phyloP scores from a whole-genome alignment of 2,329 filamentous ascomycete species.

The Cordyceps militaris region DNA sequence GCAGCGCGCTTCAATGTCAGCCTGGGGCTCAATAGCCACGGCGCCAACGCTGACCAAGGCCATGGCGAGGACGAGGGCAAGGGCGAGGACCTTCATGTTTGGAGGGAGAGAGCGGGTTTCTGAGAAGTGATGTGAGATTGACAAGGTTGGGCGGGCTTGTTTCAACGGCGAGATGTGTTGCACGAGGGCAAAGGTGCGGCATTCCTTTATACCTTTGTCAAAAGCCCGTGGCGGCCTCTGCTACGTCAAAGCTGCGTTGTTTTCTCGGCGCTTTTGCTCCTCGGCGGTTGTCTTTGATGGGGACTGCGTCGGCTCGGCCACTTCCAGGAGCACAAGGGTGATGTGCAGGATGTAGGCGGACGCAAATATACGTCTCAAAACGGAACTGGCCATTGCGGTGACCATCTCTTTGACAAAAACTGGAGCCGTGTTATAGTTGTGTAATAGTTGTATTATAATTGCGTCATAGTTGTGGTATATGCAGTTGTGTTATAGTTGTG shows the following conservation, averaged over 20 bases:
- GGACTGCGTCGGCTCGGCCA: neutral
- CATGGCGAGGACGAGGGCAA: neutral
- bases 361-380: neutral
- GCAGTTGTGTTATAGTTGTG: no score
- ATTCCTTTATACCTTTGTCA: no score
- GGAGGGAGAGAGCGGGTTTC: neutral
- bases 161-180: no score
- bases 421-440: neutral
- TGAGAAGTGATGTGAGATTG: neutral
- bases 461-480: no score
- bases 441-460: no score
- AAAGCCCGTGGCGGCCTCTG: no score
- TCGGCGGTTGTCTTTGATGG: no score
- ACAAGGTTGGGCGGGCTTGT: neutral
- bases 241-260: neutral
- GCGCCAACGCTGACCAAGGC: neutral
- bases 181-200: no score
- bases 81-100: neutral
- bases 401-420: neutral
- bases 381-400: neutral
- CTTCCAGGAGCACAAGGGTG: neutral
- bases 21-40: neutral
- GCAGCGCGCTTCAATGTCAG: neutral
- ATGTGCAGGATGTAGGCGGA: no score
- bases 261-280: neutral